Evolutionary conservation across 2,329 filamentous ascomycete genomes (phyloP), one percentile per base, ranked within the genome.

Genomic region (Xylaria sp.): DNA sequence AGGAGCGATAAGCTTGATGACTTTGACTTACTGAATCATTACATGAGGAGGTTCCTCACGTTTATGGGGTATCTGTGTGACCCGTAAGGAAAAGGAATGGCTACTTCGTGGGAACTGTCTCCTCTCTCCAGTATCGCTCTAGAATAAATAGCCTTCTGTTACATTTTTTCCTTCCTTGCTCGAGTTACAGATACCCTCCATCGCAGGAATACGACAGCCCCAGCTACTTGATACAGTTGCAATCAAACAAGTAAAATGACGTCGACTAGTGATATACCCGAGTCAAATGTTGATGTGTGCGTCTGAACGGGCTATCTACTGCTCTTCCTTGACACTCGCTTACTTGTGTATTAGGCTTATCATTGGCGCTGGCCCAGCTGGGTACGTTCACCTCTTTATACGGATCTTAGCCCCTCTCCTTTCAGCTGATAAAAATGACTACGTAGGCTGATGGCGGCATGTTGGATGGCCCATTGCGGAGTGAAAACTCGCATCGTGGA

Each of bases 401-500:
- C 4, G 24, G 20, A 20, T 22, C 38, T n/a, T 9, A 40, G 3
- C 4, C 24, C 38, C 26, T 40, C 18, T 24, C 17, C 43, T 34
- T 39, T 8, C 6, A 8, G 26, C 42, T 54, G 5, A 59, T 20
- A 13, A 24, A 43, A 7, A 37, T 52, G 19, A 8, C 39, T 34
- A 22, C 19, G 40, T 37, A 68, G 74, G 41, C 59, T 77, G 40
- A 78, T 79, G 75, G 65, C 75, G 17, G 74, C 76, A 1, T 53
- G 69, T 19, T 78, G 75, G 73, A 71, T 78, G 67, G 70, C 75
- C 2, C 71, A 72, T 38, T 72, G 70, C 42, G 74, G 74, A 18
- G 62, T 78, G 39, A 69, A 68, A 16, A 64, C 74, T 4, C 72
- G 76, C 8, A 73, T 78, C n/a, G 63, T 78, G 8, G 76, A 78